These are phyloP conservation scores for Cryptococcus neoformans DNA, from an alignment of 1,284 basidiomycete species.

Conservation along the genomic window DNA sequence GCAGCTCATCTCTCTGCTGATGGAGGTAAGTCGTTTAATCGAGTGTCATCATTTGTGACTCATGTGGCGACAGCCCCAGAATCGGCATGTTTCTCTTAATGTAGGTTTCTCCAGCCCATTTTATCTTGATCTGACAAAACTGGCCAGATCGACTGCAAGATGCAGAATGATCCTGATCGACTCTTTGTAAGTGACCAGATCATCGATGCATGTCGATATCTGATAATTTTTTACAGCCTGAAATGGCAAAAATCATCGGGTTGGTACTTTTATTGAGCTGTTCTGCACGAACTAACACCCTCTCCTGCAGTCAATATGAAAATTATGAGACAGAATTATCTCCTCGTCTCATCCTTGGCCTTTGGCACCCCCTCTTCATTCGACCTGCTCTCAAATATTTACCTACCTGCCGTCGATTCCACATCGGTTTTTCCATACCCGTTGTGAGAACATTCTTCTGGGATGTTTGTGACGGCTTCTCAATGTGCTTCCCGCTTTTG, in stretches of 20 bases:
- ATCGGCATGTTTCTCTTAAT: slow-evolving; percentile 79
- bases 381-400: slow-evolving; percentile 69
- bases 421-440: slow-evolving; percentile 71
- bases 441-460: slow-evolving; percentile 87
- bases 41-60: background rate
- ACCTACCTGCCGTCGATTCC: slow-evolving; percentile 71
- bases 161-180: slow-evolving; percentile 83
- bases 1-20: slow-evolving; percentile 73
- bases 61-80: slow-evolving; percentile 62
- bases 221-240: slow-evolving; percentile 41
- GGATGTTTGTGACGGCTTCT: slow-evolving; percentile 85
- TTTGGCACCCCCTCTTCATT: slow-evolving; percentile 92
- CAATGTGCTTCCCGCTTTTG: slow-evolving; percentile 73
- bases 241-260: slow-evolving; percentile 76
- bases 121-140: background rate
- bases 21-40: slow-evolving; percentile 54
- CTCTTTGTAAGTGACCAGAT: slow-evolving; percentile 59
- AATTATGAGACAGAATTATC: slow-evolving; percentile 77
- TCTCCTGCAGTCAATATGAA: slow-evolving; percentile 54
- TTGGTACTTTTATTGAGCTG: slow-evolving; percentile 16
- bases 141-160: slow-evolving; percentile 76
- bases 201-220: background rate
- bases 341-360: slow-evolving; percentile 80
- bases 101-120: slow-evolving; percentile 34
- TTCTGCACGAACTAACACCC: background rate